Conservation (phyloP, 345 rosid species). For the Salix purpurea region DNA sequence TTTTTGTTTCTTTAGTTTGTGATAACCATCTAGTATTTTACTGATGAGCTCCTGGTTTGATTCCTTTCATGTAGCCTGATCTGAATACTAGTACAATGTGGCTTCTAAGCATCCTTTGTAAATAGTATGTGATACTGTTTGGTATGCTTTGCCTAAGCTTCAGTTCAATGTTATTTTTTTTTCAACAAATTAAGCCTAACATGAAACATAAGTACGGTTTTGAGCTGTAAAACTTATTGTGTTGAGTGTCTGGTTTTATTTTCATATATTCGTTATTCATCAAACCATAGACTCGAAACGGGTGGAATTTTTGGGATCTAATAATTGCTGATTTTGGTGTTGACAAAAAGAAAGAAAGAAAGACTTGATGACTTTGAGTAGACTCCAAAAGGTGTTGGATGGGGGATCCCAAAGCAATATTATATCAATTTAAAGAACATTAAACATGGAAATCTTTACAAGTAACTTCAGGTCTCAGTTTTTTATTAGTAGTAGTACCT, state of each 20-base stretch:
- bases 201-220: neutral
- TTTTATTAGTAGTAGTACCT: neutral
- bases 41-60: neutral
- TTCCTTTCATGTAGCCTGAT: neutral
- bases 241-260: neutral
- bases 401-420: neutral
- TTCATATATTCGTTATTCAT: too few species aligned
- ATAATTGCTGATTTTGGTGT: neutral
- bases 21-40: neutral
- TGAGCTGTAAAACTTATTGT: neutral
- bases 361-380: neutral
- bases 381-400: neutral
- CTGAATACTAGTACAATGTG: neutral
- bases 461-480: neutral
- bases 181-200: too few species aligned
- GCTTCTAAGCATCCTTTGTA: conserved; percentile 1
- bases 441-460: neutral
- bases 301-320: neutral
- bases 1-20: neutral
- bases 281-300: neutral
- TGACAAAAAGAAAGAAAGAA: too few species aligned
- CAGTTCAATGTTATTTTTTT: neutral
- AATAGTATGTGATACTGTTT: neutral
- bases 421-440: neutral
- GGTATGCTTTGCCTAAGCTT: neutral